phyloP scores from a whole-genome alignment of 305 asterid species.

The Fraxinus floribunda region DNA sequence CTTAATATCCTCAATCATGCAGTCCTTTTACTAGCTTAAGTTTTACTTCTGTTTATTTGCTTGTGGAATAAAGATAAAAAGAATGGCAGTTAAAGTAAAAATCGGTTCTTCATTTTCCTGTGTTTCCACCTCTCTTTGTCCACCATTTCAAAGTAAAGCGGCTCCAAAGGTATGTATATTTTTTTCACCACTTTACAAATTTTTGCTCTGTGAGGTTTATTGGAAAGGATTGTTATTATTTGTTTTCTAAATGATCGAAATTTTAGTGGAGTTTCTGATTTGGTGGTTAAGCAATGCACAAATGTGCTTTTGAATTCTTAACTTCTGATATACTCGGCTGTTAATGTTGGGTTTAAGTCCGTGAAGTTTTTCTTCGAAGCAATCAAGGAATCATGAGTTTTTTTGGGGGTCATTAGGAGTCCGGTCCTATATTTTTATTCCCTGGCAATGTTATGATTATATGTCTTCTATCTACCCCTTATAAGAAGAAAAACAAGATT shows the following conservation, averaged over 20 bases:
- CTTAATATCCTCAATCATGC: background rate
- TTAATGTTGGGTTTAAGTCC: background rate
- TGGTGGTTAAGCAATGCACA: background rate
- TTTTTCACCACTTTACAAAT: background rate
- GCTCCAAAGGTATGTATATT: slow-evolving; percentile 7
- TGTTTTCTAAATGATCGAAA: background rate
- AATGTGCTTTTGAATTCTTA: background rate
- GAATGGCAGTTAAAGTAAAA: slow-evolving; percentile 37
- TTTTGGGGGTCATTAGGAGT: background rate
- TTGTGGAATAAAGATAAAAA: slow-evolving; percentile 14
- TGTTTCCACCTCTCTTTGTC: background rate
- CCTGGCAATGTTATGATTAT: background rate
- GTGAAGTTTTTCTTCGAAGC: background rate
- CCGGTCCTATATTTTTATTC: background rate
- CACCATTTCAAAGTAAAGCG: slow-evolving; percentile 8
- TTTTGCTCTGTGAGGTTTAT: background rate
- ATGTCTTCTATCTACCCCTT: background rate
- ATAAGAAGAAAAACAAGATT: background rate
- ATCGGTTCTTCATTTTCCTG: slow-evolving; percentile 21
- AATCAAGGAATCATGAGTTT: background rate
- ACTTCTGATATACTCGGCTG: background rate
- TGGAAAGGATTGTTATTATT: background rate
- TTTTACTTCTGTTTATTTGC: slow-evolving; percentile 11
- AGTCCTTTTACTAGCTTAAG: background rate
- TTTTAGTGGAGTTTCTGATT: background rate